phyloP scores from a whole-genome alignment of 768 basidiomycete species.

The Russula sp. region DNA sequence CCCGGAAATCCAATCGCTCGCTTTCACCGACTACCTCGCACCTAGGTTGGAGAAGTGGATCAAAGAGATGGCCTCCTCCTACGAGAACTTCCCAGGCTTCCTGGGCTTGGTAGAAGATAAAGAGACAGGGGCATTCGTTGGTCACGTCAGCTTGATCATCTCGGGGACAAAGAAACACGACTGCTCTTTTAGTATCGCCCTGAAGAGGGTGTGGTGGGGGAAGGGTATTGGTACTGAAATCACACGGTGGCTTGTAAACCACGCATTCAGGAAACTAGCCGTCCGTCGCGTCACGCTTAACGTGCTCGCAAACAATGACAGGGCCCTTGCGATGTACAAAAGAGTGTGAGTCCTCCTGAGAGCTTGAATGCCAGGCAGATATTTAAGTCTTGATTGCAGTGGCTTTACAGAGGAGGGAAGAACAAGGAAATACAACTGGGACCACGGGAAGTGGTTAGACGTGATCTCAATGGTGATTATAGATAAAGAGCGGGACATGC shows the following conservation, averaged over 20 bases:
- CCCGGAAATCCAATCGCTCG: constrained; percentile 13
- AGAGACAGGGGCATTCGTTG: constrained; percentile 10
- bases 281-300: constrained; percentile 7
- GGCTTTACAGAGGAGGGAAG: constrained; percentile 11
- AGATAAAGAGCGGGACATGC: constrained; percentile 14
- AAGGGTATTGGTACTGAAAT: constrained; percentile 18
- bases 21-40: constrained; percentile 7
- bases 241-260: constrained; percentile 10
- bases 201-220: constrained; percentile 15
- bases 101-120: constrained; percentile 15
- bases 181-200: constrained; percentile 8
- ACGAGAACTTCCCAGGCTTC: not conserved
- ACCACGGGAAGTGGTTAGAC: constrained; percentile 4
- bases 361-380: not conserved
- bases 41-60: constrained; percentile 9
- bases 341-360: constrained; percentile 1
- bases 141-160: constrained; percentile 7
- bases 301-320: constrained; percentile 8
- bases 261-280: constrained; percentile 6
- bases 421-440: not conserved
- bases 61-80: not conserved
- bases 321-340: constrained; percentile 16
- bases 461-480: constrained; percentile 9
- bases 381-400: not conserved
- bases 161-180: not conserved